Percentiles rank a stretch among this genome's conserved stretches.
phyloP scores from a whole-genome alignment of 2,329 filamentous ascomycete genomes.

The Epichloe glyceriae region DNA sequence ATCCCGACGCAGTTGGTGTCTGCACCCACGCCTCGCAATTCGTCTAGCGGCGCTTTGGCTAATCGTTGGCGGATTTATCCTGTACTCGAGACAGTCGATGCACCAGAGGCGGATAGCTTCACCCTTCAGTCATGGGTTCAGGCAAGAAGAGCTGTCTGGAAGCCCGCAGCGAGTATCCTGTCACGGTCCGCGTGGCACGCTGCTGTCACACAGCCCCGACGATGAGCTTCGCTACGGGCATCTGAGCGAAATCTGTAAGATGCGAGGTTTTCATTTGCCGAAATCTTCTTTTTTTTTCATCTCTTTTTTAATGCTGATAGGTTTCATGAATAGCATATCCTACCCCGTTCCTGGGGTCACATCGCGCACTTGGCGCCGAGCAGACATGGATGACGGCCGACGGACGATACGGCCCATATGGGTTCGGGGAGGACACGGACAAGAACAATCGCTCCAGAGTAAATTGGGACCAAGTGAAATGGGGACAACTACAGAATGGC shows the following conservation, averaged over 20 bases:
- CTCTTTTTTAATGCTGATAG: neutral
- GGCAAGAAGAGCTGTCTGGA: no score
- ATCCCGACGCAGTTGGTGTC: no score
- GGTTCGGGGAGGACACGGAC: constrained; percentile 14
- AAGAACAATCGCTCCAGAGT: constrained; percentile 15
- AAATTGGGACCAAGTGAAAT: constrained; percentile 15
- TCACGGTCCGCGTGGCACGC: neutral
- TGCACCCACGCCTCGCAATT: no score
- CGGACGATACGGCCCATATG: constrained; percentile 16
- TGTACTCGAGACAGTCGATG: no score
- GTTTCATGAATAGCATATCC: constrained; percentile 13
- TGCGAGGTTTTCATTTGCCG: neutral
- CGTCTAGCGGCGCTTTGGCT: no score
- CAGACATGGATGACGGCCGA: constrained; percentile 19
- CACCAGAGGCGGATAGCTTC: no score
- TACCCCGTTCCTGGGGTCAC: constrained; percentile 18
- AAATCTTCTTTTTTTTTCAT: neutral
- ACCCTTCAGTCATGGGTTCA: no score
- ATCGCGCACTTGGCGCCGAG: constrained; percentile 16
- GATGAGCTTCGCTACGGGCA: neutral
- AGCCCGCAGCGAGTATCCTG: neutral
- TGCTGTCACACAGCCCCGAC: neutral
- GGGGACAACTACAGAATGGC: neutral
- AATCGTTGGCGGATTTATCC: no score
- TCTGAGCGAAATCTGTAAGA: neutral